Evolutionary conservation across 805 yeast species (phyloP).

Genomic region (Kodamaea leandrae): DNA sequence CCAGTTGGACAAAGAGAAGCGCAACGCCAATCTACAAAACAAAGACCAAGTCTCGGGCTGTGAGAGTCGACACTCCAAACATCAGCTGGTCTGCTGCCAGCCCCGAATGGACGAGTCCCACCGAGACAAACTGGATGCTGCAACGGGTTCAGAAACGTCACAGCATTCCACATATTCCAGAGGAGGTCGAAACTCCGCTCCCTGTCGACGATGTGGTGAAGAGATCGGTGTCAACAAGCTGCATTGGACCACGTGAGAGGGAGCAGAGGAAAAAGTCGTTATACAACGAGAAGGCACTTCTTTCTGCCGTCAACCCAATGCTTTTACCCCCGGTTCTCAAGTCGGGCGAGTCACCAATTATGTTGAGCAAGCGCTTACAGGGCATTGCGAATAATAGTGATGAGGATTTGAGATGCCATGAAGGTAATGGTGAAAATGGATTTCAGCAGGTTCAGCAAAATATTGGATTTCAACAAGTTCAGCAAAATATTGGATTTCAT

Average conservation of each 20-base stretch:
- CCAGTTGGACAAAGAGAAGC: too few species aligned
- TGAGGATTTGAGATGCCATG: neutral
- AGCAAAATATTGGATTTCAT: too few species aligned
- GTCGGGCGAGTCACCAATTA: slow-evolving; percentile 31
- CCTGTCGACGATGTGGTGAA: slow-evolving; percentile 15
- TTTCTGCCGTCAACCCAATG: slow-evolving; percentile 29
- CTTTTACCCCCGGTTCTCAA: slow-evolving; percentile 35
- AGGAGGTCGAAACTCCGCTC: neutral
- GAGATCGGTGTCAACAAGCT: slow-evolving; percentile 28
- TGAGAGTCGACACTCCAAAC: neutral
- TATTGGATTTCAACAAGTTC: too few species aligned
- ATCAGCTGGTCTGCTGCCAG: neutral
- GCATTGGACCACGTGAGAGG: slow-evolving; percentile 14
- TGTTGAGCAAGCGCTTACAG: slow-evolving; percentile 21
- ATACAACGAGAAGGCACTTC: slow-evolving; percentile 27
- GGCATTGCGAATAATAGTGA: slow-evolving; percentile 6
- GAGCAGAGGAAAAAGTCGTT: slow-evolving; percentile 15
- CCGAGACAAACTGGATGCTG: slow-evolving; percentile 1
- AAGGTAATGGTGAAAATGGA: too few species aligned
- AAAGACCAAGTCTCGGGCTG: too few species aligned
- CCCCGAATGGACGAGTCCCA: neutral
- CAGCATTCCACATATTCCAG: slow-evolving; percentile 6
- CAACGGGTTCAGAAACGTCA: slow-evolving; percentile 6
- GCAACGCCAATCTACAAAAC: too few species aligned
- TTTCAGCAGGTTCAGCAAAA: too few species aligned